phyloP scores from a whole-genome alignment of 2,329 filamentous ascomycete species.

The Didymella sp. region DNA sequence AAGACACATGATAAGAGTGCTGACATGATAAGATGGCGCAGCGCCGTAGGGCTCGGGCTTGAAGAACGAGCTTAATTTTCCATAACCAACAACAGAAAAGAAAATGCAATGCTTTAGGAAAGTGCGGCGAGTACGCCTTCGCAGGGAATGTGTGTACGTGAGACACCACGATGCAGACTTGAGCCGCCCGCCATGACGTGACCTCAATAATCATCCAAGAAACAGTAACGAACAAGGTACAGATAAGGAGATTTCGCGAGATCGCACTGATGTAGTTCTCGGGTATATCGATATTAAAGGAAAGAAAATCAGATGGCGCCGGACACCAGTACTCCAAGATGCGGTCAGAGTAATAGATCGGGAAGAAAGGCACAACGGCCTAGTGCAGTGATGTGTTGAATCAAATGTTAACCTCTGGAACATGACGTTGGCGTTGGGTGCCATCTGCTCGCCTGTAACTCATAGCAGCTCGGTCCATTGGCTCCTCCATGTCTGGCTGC shows the following conservation, averaged over 20 bases:
- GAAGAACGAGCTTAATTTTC: conserved; percentile 2
- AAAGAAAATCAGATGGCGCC: conserved; percentile 10
- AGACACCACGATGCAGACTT: conserved; percentile 8
- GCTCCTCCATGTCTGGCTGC: conserved; percentile 51
- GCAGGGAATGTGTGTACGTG: conserved; percentile 10
- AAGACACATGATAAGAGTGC: background rate
- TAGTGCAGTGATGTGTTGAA: background rate
- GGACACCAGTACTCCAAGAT: conserved; percentile 25
- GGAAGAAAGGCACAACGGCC: conserved; percentile 5
- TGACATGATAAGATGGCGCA: conserved; percentile 2
- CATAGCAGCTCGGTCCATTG: conserved; percentile 51
- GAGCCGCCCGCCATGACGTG: conserved; percentile 4
- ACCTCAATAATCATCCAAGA: conserved; percentile 10
- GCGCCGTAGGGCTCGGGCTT: conserved; percentile 3
- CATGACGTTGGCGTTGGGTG: conserved; percentile 48
- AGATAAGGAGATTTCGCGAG: conserved; percentile 20
- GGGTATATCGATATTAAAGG: conserved; percentile 23
- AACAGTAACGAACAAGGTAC: conserved; percentile 7
- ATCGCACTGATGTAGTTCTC: conserved; percentile 24
- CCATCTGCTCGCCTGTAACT: conserved; percentile 58
- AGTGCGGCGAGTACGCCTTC: conserved; percentile 3
- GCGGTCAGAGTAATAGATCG: conserved; percentile 8
- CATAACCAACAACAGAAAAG: background rate
- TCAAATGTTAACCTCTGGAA: conserved; percentile 44
- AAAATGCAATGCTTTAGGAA: conserved; percentile 11